Evolutionary conservation across 345 rosid genomes (phyloP).

Genomic region (Euphorbia pulcherrima): DNA sequence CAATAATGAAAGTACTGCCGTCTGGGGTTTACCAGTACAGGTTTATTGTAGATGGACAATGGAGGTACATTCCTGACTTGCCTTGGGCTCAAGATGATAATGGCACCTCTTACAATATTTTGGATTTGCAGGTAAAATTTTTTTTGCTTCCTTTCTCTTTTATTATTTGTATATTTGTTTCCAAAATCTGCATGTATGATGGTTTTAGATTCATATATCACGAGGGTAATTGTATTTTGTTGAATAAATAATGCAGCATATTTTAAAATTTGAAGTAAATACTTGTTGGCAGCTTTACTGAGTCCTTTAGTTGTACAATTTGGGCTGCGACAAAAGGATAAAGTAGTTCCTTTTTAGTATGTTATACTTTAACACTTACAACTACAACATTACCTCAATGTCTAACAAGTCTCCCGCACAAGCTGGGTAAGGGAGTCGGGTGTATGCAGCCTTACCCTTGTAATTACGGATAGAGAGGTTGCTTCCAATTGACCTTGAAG

Average conservation of each 20-base stretch:
- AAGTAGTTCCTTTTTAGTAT: not conserved
- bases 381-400: too few relatives aligned
- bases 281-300: not conserved
- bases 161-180: not conserved
- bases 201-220: not conserved
- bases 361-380: not conserved
- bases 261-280: not conserved
- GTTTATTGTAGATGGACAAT: slow-evolving; percentile 88
- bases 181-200: not conserved
- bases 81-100: slow-evolving; percentile 77
- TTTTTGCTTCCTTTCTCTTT: not conserved
- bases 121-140: slow-evolving; percentile 75
- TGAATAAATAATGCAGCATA: not conserved
- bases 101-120: slow-evolving; percentile 72
- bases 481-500: too few relatives aligned
- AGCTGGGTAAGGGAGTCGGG: too few relatives aligned
- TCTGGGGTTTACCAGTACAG: slow-evolving; percentile 92
- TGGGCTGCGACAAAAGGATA: not conserved
- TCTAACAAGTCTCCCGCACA: too few relatives aligned
- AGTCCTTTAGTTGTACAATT: not conserved
- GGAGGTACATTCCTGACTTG: slow-evolving; percentile 77
- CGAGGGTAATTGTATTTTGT: not conserved
- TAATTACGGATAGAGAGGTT: too few relatives aligned
- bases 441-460: too few relatives aligned
- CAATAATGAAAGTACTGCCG: slow-evolving; percentile 90